These are phyloP conservation scores for Teratosphaeria nubilosa DNA, from an alignment of 2,329 filamentous ascomycete genomes.

Conservation along the genomic window DNA sequence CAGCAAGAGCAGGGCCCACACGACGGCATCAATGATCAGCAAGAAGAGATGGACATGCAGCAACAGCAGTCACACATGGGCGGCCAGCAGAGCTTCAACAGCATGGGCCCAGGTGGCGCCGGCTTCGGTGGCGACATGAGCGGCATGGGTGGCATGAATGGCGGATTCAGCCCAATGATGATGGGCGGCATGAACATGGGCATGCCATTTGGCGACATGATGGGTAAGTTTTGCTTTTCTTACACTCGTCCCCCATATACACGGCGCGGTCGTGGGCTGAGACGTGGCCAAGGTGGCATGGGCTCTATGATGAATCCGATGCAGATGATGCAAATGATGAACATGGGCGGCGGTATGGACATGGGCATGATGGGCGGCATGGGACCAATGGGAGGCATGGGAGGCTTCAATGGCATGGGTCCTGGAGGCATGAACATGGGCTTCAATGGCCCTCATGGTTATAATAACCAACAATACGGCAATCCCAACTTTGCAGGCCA, in stretches of 20 bases:
- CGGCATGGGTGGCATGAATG: constrained; percentile 33
- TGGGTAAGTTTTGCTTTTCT: constrained; percentile 56
- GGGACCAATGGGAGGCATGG: constrained; percentile 5
- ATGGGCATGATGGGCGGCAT: constrained; percentile 1
- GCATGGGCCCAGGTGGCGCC: constrained; percentile 16
- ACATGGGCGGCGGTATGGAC: background rate
- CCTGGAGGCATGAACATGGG: constrained; percentile 41
- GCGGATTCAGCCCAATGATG: constrained; percentile 60
- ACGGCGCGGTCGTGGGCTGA: constrained; percentile 18
- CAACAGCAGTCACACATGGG: constrained; percentile 11
- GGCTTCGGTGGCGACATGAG: constrained; percentile 16
- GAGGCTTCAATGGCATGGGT: constrained; percentile 57
- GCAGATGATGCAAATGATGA: constrained; percentile 1
- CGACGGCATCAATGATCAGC: background rate
- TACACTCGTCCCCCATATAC: background rate
- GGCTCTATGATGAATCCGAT: constrained; percentile 1
- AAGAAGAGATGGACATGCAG: constrained; percentile 3
- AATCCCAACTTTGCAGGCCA: constrained; percentile 11
- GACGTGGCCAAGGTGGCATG: constrained; percentile 1
- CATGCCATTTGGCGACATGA: constrained; percentile 52
- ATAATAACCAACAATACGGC: constrained; percentile 40
- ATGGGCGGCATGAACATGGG: constrained; percentile 45
- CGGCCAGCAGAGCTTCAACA: constrained; percentile 9
- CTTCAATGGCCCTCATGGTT: constrained; percentile 38
- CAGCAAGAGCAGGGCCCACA: constrained; percentile 5